phyloP scores from a whole-genome alignment of 192 early-diverging fungal species.

The Kickxella alabastrina region DNA sequence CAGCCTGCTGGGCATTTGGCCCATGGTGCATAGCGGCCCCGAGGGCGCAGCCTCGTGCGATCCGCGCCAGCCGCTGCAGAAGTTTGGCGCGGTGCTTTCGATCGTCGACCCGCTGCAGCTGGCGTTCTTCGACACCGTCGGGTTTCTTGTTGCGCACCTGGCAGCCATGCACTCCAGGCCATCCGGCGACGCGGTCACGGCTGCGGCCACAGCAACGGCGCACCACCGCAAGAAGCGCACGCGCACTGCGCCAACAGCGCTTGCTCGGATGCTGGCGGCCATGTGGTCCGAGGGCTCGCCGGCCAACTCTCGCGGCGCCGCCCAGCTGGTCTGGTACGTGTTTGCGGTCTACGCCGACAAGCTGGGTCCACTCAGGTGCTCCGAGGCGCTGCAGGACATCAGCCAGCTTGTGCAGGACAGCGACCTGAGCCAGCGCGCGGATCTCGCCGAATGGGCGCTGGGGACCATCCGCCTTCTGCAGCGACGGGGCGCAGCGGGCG shows the following conservation, averaged over 20 bases:
- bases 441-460: constrained; percentile 38
- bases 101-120: constrained; percentile 19
- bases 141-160: constrained; percentile 19
- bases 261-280: constrained; percentile 24
- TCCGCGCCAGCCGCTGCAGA: not conserved
- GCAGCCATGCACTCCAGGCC: not conserved
- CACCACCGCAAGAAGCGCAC: constrained; percentile 22
- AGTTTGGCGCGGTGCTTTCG: constrained; percentile 9
- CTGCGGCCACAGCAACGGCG: no score
- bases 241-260: constrained; percentile 24
- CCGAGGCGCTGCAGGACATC: constrained; percentile 22
- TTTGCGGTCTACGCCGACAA: constrained; percentile 18
- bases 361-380: constrained; percentile 8
- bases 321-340: constrained; percentile 41
- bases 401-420: constrained; percentile 12
- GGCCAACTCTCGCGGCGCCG: constrained; percentile 27
- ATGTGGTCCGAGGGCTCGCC: constrained; percentile 18
- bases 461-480: constrained; percentile 19
- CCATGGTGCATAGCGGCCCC: constrained; percentile 1
- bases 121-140: constrained; percentile 43
- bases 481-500: not conserved
- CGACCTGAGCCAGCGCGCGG: constrained; percentile 25
- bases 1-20: constrained; percentile 30
- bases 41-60: not conserved
- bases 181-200: not conserved